Evolutionary conservation across 1,139 yeast species (phyloP), one percentile per base, ranked within the genome.

Genomic region (Kodamaea alishanica): DNA sequence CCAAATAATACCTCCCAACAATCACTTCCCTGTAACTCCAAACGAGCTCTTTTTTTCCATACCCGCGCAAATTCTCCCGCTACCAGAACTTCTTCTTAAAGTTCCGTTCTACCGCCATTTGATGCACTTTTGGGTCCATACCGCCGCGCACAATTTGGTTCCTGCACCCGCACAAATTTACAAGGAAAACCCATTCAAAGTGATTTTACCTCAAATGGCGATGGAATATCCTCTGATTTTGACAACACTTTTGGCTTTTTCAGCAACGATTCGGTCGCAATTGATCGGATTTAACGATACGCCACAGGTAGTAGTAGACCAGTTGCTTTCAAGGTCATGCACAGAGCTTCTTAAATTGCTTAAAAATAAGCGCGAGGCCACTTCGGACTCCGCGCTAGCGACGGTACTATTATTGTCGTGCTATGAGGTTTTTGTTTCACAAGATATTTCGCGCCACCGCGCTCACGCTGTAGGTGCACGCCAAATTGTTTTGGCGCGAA

Each of bases 401-500:
- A 69, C 85, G 1, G 81, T 82, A 0, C 58, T 83, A 43, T 59
- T 82, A 45, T 61, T 84, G 20, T 72, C 83, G n/a, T 76, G 84
- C 31, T 81, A 77, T 52, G 84, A 81, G 49, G 73, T 77, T n/a
- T 66, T 78, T 38, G 62, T 70, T 26, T 69, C 73, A 8, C 65
- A 67, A 31, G 73, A 73, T 45, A 63, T 68, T 26, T 70, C 69
- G 30, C 70, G 71, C 38, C 86, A 87, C 74, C 68, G 81, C 48
- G 75, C 82, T 1, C 92, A 84, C 56, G 63, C 80, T 39, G 67
- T 73, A 35, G 92, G 90, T 0, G 90, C 90, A 0, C 65, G 81
- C 41, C 85, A 81, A 52, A 81, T 84, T 30, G 72, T 84, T 25
- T 57, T 73, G 46, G 77, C 84, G n/a, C 58, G 86, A 43, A 33